Evolutionary conservation across 164 flowering plant genomes (phyloP), one percentile per base, ranked within the genome.

Genomic region (Umbellularia californica): DNA sequence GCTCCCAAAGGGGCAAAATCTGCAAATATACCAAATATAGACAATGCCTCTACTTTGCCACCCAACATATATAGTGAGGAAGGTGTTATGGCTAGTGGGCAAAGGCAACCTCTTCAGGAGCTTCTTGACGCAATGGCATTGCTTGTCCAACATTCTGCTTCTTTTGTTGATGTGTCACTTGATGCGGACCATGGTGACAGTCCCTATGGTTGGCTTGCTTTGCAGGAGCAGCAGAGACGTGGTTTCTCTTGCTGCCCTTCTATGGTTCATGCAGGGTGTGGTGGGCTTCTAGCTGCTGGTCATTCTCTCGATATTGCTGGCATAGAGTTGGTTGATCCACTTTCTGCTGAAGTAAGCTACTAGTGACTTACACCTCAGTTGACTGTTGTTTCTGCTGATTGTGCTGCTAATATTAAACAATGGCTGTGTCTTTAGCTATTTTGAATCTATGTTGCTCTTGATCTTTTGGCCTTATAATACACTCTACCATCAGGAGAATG

Each of bases 251-350:
- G 99, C 83, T 97, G 99, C 47, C 99, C 99, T 23, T 89, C 90
- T 66, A 85, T 84, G 90, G 92, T 89, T 27, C 99, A 96, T 91
- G 98, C 97, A 55, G 99, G 98, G 64, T 96, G 99, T 82, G 99
- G 99, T n/a, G 99, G 99, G 23, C 75, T 86, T 79, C 81, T 96
- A 77, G 89, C 99, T 78, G 82, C 97, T 74, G 86, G 93, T 72
- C 99, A 96, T 88, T 87, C 92, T 35, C 77, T 93, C 81, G 99
- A 96, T 79, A 88, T 89, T 84, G 93, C 99, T 80, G 99, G 99
- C 33, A 84, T 90, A 68, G 92, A 91, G 87, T 84, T 96, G 68
- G 87, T 83, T 55, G 97, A 96, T 87, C 97, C 98, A 25, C 94
- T 94, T 71, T 85, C 93, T 78, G 87, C 91, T 75, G 87, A 88